Conservation (phyloP, 1,284 basidiomycete species). For the Leccinum huronense region DNA sequence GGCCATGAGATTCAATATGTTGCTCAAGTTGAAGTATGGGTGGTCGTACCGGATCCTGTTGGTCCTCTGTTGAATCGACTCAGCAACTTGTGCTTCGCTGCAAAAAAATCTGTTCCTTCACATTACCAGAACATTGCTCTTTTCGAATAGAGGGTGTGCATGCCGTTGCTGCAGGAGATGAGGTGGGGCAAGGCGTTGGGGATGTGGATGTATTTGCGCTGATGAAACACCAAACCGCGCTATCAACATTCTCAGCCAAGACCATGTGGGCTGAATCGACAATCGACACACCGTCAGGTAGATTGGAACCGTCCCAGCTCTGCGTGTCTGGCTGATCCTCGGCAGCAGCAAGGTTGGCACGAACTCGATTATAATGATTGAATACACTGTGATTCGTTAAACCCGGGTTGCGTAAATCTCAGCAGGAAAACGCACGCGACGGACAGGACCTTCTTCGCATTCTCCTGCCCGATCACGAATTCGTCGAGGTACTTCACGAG, state of each 20-base stretch:
- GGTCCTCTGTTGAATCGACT: constrained; percentile 56
- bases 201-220: constrained; percentile 58
- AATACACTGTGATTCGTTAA: constrained; percentile 61
- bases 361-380: constrained; percentile 87
- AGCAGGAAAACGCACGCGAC: constrained; percentile 67
- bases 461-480: constrained; percentile 90
- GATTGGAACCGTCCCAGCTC: constrained; percentile 29
- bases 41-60: constrained; percentile 68
- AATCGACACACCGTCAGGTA: constrained; percentile 36
- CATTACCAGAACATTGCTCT: constrained; percentile 92
- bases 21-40: background rate
- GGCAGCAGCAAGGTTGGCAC: constrained; percentile 56
- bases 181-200: constrained; percentile 38
- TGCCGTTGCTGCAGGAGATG: constrained; percentile 44
- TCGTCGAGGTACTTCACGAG: constrained; percentile 85
- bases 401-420: constrained; percentile 2
- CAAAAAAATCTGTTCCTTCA: constrained; percentile 15
- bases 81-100: constrained; percentile 11
- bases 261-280: background rate
- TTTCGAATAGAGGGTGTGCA: constrained; percentile 72
- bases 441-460: constrained; percentile 89
- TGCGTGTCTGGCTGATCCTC: constrained; percentile 44
- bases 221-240: constrained; percentile 43
- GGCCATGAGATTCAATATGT: constrained; percentile 15
- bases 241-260: constrained; percentile 20